phyloP scores from a whole-genome alignment of 1,284 basidiomycete species.

The Pseudozyma sp. region DNA sequence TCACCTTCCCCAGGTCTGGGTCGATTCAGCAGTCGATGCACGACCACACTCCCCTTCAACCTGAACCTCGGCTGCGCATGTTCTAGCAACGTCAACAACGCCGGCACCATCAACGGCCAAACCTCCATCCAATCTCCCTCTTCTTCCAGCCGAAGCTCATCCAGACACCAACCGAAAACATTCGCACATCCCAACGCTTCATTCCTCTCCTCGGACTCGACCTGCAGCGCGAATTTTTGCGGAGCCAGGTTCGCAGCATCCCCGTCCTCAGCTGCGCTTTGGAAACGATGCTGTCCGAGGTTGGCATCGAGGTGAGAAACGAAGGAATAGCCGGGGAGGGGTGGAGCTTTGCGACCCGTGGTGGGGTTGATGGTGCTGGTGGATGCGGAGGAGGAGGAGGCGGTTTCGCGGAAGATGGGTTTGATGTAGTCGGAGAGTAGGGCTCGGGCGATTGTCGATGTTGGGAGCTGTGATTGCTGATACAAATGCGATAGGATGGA shows the following conservation, averaged over 20 bases:
- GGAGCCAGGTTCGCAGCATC: constrained; percentile 23
- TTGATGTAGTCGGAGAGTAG: constrained; percentile 38
- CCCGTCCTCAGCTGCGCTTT: constrained; percentile 19
- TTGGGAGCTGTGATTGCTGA: neutral
- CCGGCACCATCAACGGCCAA: constrained; percentile 40
- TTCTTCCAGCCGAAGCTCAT: constrained; percentile 5
- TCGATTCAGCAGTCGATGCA: constrained; percentile 8
- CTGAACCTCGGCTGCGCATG: constrained; percentile 35
- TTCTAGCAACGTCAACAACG: constrained; percentile 40
- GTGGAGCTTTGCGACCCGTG: constrained; percentile 27
- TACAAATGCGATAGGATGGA: neutral
- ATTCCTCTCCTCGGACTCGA: constrained; percentile 8
- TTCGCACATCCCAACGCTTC: constrained; percentile 39
- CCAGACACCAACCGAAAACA: constrained; percentile 29
- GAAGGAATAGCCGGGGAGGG: constrained; percentile 9
- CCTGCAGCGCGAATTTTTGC: constrained; percentile 8
- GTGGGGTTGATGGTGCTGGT: constrained; percentile 14
- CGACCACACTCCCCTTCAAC: constrained; percentile 13
- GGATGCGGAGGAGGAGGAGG: constrained; percentile 16
- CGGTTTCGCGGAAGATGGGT: constrained; percentile 27
- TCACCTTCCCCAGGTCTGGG: neutral
- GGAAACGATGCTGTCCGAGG: constrained; percentile 32
- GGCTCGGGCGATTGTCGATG: constrained; percentile 8
- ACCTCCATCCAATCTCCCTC: constrained; percentile 28
- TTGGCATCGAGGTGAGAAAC: constrained; percentile 25